These are phyloP conservation scores for Carex myosuroides DNA, from an alignment of 176 grass and related monocot species.

Conservation along the genomic window DNA sequence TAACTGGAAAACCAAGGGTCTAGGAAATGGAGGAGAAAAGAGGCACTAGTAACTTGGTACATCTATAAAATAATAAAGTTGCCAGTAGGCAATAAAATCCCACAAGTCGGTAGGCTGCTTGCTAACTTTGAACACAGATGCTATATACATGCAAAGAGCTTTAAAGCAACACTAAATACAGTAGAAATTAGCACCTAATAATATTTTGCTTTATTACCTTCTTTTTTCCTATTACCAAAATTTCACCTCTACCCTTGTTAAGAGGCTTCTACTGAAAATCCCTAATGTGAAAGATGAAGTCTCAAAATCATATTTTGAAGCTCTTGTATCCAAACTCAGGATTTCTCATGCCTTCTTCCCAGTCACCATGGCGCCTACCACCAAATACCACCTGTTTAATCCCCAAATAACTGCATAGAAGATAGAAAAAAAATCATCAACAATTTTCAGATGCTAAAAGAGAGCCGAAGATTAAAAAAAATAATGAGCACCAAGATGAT, in stretches of 20 bases:
- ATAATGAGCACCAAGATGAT: not conserved
- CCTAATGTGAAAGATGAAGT: not conserved
- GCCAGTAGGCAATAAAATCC: not conserved
- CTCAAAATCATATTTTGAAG: conserved; percentile 52
- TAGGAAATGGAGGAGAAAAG: too few relatives aligned
- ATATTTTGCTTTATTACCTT: not conserved
- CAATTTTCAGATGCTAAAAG: not conserved
- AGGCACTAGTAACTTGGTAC: not conserved
- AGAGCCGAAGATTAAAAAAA: not conserved
- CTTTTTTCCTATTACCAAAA: not conserved
- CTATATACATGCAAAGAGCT: not conserved
- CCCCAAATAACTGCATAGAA: conserved; percentile 52
- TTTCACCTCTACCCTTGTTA: not conserved
- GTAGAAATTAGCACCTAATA: not conserved
- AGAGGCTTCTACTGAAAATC: not conserved
- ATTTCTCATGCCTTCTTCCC: conserved; percentile 84
- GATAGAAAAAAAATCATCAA: conserved; percentile 2
- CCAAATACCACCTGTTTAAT: conserved; percentile 84
- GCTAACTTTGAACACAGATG: not conserved
- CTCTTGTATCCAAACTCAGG: conserved; percentile 67
- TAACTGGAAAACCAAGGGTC: too few relatives aligned
- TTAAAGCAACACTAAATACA: not conserved
- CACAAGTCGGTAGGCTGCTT: not conserved
- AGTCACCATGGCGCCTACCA: conserved; percentile 58
- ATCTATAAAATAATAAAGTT: not conserved